Evolutionary conservation across 768 basidiomycete species (phyloP).

Genomic region (Psilocybe tampanensis): DNA sequence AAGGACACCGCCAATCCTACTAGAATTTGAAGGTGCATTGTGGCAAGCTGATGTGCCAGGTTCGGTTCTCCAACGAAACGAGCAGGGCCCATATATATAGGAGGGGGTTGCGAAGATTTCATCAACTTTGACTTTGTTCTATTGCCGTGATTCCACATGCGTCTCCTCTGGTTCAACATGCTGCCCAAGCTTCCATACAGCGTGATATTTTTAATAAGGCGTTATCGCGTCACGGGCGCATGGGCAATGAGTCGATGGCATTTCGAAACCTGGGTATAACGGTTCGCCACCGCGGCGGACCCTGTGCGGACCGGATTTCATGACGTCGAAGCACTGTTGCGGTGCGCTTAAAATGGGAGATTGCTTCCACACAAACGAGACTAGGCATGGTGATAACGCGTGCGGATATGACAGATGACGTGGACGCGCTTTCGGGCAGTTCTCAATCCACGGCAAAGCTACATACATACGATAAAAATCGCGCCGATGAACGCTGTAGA

Average conservation of each 20-base stretch:
- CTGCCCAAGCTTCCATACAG: constrained; percentile 10
- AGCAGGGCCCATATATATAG: constrained; percentile 1
- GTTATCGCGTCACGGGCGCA: constrained; percentile 1
- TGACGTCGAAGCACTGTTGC: background rate
- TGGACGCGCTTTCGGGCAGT: background rate
- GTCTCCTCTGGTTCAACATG: constrained; percentile 11
- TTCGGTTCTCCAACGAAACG: background rate
- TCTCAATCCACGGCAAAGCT: constrained; percentile 7
- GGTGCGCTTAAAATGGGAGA: background rate
- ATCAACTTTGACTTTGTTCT: constrained; percentile 5
- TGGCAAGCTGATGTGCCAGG: background rate
- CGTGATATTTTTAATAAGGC: background rate
- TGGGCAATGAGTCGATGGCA: constrained; percentile 9
- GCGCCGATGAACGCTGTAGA: background rate
- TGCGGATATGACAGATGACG: too few relatives aligned
- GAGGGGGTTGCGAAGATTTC: constrained; percentile 17
- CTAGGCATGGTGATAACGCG: too few relatives aligned
- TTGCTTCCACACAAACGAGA: background rate
- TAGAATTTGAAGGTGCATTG: constrained; percentile 18
- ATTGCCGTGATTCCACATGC: constrained; percentile 18
- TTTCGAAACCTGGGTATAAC: too few relatives aligned
- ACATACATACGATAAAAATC: too few relatives aligned
- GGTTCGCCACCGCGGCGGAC: background rate
- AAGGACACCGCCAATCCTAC: constrained; percentile 24
- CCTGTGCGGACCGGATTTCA: constrained; percentile 14